These are phyloP conservation scores for Puccinia horiana DNA, from an alignment of 1,284 basidiomycete genomes.

Conservation along the genomic window DNA sequence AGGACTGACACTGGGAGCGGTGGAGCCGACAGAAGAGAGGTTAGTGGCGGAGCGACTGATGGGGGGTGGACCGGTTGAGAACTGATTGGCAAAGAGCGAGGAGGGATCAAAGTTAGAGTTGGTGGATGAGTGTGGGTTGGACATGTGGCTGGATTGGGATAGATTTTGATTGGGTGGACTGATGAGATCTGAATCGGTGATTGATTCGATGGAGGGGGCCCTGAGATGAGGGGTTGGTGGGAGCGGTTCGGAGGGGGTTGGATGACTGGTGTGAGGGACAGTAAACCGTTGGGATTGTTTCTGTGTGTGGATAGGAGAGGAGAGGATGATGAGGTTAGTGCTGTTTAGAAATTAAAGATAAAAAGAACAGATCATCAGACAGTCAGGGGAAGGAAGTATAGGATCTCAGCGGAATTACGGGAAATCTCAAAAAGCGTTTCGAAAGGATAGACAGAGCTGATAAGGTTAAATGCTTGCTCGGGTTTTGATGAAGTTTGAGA, in stretches of 20 bases:
- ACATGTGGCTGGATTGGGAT: background rate
- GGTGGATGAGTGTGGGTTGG: background rate
- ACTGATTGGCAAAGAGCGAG: background rate
- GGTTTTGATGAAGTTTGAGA: background rate
- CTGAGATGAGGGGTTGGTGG: background rate
- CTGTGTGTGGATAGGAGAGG: constrained; percentile 1
- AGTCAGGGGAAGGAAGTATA: background rate
- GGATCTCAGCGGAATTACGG: constrained; percentile 14
- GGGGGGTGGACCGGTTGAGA: constrained; percentile 11
- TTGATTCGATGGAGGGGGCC: constrained; percentile 14
- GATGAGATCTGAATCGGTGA: constrained; percentile 9
- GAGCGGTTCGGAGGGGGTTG: background rate
- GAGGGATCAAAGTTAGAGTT: background rate
- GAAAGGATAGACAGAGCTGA: background rate
- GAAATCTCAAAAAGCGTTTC: background rate
- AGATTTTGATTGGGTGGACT: background rate
- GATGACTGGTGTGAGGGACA: background rate
- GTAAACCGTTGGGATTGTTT: constrained; percentile 18
- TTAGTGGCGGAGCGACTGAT: constrained; percentile 28
- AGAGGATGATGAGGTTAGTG: background rate
- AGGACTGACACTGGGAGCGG: constrained; percentile 14
- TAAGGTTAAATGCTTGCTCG: background rate
- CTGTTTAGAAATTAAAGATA: too few relatives aligned
- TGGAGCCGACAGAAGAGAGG: constrained; percentile 9
- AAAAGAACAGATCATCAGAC: background rate